A percentile compares a stretch with the other conserved stretches of the same genome.
These are phyloP conservation scores for Sporothrix pseudoabietina DNA, from an alignment of 2,329 filamentous ascomycete genomes.

Conservation along the genomic window DNA sequence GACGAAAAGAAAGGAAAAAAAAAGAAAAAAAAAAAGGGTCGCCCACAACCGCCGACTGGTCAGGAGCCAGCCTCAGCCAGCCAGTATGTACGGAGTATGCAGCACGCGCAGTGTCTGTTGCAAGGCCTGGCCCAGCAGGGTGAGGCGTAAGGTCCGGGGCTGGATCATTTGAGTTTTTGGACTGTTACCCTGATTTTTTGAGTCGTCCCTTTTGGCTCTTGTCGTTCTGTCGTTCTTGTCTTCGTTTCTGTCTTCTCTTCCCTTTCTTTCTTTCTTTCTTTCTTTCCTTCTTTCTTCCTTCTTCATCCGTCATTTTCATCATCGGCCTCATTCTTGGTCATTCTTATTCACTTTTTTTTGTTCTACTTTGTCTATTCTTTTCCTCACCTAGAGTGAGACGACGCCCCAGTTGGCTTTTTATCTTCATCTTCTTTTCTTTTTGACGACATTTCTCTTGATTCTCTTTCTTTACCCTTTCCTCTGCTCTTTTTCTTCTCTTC, in stretches of 20 bases:
- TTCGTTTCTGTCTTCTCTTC: no score
- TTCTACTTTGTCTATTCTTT: conserved; percentile 24
- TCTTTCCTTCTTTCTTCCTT: conserved; percentile 32
- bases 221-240: conserved; percentile 22
- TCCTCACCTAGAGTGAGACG: conserved; percentile 28
- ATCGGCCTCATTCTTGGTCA: conserved; percentile 22
- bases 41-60: conserved; percentile 12
- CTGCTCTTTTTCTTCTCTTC: conserved; percentile 20
- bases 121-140: conserved; percentile 17
- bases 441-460: conserved; percentile 32
- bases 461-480: conserved; percentile 33
- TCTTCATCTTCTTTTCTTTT: conserved; percentile 22
- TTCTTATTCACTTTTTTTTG: conserved; percentile 27
- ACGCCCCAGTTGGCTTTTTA: conserved; percentile 34
- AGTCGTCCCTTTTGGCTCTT: conserved; percentile 2
- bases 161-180: neutral
- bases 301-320: conserved; percentile 31
- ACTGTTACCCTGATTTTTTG: conserved; percentile 7
- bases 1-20: no score
- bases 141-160: conserved; percentile 20
- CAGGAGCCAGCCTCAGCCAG: neutral
- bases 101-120: neutral
- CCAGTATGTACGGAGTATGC: neutral
- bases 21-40: neutral
- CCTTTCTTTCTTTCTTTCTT: conserved; percentile 34